Evolutionary conservation across 1,139 yeast species (phyloP).

Genomic region (Magnusiomyces suaveolens): DNA sequence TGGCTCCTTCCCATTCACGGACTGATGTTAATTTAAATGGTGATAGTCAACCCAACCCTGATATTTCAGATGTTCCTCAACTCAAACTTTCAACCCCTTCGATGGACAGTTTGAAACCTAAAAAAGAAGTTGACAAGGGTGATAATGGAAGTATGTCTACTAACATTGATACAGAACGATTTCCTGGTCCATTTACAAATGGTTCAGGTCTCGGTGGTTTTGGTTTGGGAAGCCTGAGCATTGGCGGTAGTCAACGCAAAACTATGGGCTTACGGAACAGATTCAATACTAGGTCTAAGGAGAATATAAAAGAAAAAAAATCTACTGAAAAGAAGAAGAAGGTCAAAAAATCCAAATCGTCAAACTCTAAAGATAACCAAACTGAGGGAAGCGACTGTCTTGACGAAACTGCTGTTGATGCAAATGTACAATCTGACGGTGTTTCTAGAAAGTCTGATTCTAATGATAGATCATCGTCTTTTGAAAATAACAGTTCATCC

Average conservation of each 20-base stretch:
- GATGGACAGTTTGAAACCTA: neutral
- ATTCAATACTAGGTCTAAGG: neutral
- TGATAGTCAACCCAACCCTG: no score
- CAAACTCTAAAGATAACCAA: neutral
- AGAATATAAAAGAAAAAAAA: neutral
- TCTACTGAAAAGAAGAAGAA: neutral
- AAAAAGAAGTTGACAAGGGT: neutral
- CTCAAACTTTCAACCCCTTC: neutral
- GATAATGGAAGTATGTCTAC: neutral
- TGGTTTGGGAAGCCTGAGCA: neutral
- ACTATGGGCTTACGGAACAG: neutral
- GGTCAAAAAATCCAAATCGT: neutral
- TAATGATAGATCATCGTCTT: neutral
- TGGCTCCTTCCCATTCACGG: neutral
- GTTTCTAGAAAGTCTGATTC: neutral
- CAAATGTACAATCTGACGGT: neutral
- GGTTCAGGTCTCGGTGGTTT: neutral
- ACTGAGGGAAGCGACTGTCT: neutral
- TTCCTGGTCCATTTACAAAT: neutral
- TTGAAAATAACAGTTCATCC: neutral
- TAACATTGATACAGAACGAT: neutral
- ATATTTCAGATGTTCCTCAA: neutral
- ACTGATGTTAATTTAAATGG: neutral
- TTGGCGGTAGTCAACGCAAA: neutral
- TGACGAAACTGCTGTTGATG: neutral